phyloP scores from a whole-genome alignment of 2,329 filamentous ascomycete species.

The Magnaporthales sp. region DNA sequence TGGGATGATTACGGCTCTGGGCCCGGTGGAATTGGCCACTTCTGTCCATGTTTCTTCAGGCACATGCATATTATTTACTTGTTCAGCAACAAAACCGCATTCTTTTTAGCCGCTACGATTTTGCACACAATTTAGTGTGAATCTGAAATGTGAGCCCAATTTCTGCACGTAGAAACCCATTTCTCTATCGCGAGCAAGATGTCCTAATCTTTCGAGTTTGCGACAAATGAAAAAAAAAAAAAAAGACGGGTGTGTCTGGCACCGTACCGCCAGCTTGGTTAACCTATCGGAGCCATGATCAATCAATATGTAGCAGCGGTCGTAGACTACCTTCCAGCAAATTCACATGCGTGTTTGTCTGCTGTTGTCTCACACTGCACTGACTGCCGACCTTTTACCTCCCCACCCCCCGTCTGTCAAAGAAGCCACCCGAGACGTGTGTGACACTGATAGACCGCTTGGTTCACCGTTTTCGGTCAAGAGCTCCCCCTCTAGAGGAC shows the following conservation, averaged over 20 bases:
- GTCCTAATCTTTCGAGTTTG: too few relatives aligned
- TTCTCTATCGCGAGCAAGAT: too few relatives aligned
- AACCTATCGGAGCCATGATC: too few relatives aligned
- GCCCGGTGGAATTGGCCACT: neutral
- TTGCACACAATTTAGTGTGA: too few relatives aligned
- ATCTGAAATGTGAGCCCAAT: too few relatives aligned
- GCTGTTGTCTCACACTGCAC: neutral
- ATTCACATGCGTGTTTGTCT: neutral
- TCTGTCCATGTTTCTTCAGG: neutral
- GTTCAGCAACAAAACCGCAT: too few relatives aligned
- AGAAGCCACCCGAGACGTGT: neutral
- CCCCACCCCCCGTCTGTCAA: neutral
- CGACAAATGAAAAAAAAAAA: too few relatives aligned
- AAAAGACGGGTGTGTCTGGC: too few relatives aligned
- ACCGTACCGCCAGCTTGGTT: too few relatives aligned
- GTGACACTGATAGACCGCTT: neutral
- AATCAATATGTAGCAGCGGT: neutral
- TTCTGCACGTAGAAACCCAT: too few relatives aligned
- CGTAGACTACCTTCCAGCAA: neutral
- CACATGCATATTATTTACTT: too few relatives aligned
- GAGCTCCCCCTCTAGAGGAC: neutral
- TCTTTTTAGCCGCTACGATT: too few relatives aligned
- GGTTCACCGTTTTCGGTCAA: neutral
- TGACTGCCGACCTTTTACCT: neutral
- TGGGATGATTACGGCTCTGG: neutral